These are phyloP conservation scores for Casuarina equisetifolia DNA, from an alignment of 306 rosid genomes.

Conservation along the genomic window DNA sequence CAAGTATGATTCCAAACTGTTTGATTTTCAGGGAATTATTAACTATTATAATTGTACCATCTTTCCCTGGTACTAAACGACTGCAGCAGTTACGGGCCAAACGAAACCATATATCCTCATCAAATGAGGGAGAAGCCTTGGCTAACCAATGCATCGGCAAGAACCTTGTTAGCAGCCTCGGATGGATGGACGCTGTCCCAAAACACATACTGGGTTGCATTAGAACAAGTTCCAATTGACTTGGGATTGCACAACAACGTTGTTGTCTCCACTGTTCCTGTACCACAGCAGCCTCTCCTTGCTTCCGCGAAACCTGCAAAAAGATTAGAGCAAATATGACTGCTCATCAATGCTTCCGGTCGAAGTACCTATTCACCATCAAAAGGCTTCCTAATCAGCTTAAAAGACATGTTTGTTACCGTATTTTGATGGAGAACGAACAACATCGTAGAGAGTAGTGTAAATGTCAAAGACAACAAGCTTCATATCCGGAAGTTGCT, in stretches of 20 bases:
- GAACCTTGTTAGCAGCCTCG: constrained; percentile 78
- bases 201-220: constrained; percentile 87
- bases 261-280: constrained; percentile 73
- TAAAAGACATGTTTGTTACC: constrained; percentile 43
- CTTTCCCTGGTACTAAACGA: constrained; percentile 20
- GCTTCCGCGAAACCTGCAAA: constrained; percentile 70
- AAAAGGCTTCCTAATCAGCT: neutral
- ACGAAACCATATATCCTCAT: constrained; percentile 32
- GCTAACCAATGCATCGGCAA: constrained; percentile 68
- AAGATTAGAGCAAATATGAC: neutral
- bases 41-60: constrained; percentile 22
- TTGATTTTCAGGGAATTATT: constrained; percentile 18
- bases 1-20: constrained; percentile 12
- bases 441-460: constrained; percentile 71
- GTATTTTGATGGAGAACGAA: constrained; percentile 65
- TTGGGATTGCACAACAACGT: constrained; percentile 69
- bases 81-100: neutral
- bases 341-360: too few relatives aligned
- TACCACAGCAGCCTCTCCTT: constrained; percentile 93
- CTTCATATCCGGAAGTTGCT: constrained; percentile 72
- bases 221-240: constrained; percentile 81
- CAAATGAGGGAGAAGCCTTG: constrained; percentile 72
- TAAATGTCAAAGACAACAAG: constrained; percentile 77
- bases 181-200: constrained; percentile 98
- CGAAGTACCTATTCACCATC: neutral